Base-by-base conservation (phyloP, 768 basidiomycete genomes). In the Panaeolus cyanescens region DNA sequence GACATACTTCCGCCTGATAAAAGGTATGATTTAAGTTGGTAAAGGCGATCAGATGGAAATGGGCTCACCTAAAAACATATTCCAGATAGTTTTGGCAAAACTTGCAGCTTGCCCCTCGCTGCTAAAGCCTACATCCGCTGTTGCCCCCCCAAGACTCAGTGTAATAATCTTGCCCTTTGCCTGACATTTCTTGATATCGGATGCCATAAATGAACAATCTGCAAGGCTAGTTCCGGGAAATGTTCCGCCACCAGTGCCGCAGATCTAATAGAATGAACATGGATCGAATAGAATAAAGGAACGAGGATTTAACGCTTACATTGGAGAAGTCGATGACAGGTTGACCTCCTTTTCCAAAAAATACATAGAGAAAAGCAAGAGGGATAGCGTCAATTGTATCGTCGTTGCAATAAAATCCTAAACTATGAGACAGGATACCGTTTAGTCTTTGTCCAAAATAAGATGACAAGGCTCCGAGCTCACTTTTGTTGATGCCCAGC, bases 71-170 rank as follows among this genome's bases (percentile, higher is more conserved):
- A 92, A 79, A 73, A 91, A 90, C 59, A 86, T 67, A 67, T 89
- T 77, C 90, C 90, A 91, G 56, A 91, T 82, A 0, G 80, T 81
- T 56, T 83, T 73, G 1, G 86, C 89, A 63, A 89, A 90, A 10
- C 71, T 69, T 7, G 68, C 62, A 7, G 84, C 90, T 64, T 87
- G 79, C 0, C 77, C 70, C 58, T 85, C 85, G 61, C 79, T 83
- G 39, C 71, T 71, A 68, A 91, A 90, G 8, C 80, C 80, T 9
- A 80, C 85, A 34, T 81, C 76, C 7, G 87, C 86, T 1, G 80
- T 81, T 13, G 85, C 87, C 31, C 87, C 87, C 22, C 87, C 86
- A 22, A 86, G 71, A 31, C 80, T 83, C 55, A 85, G 71, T 1
- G 82, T 83, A 28, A 85, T 70, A 19, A 82, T 73, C 64, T 87